Conservation (phyloP, 2,329 filamentous ascomycete species). For the Colletotrichum tropicale region DNA sequence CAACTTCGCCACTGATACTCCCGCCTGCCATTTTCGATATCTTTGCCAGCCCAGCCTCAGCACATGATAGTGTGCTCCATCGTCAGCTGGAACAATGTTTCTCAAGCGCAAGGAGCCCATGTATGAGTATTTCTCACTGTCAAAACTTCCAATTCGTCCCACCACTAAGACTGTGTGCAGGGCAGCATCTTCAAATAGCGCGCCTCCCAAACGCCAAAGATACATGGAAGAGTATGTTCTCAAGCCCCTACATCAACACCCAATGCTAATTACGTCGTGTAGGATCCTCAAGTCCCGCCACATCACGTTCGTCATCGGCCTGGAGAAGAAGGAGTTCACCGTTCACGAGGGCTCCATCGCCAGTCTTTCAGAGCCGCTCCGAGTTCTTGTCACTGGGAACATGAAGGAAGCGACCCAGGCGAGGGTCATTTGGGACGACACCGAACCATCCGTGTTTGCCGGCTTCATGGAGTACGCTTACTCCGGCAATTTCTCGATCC, state of each 20-base stretch:
- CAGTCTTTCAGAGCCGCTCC: neutral
- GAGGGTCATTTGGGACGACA: neutral
- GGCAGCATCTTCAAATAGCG: neutral
- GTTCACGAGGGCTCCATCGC: neutral
- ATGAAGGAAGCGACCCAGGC: neutral
- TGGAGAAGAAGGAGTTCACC: neutral
- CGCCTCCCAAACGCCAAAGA: neutral
- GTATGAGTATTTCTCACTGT: neutral
- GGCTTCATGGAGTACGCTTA: neutral
- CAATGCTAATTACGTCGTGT: fast-evolving
- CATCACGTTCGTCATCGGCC: neutral
- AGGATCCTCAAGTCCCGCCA: neutral
- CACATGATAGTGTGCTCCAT: too few relatives aligned
- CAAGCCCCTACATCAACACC: fast-evolving
- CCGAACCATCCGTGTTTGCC: neutral
- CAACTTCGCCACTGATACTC: too few relatives aligned
- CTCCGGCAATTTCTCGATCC: neutral
- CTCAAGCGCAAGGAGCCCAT: neutral
- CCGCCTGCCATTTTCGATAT: too few relatives aligned
- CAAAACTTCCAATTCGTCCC: neutral
- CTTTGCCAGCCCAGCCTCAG: fast-evolving
- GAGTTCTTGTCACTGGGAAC: neutral
- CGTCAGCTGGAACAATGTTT: neutral
- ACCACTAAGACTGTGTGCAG: neutral
- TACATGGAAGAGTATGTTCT: neutral